Evolutionary conservation across 768 basidiomycete species (phyloP).

Genomic region (Termitomyces sp.): DNA sequence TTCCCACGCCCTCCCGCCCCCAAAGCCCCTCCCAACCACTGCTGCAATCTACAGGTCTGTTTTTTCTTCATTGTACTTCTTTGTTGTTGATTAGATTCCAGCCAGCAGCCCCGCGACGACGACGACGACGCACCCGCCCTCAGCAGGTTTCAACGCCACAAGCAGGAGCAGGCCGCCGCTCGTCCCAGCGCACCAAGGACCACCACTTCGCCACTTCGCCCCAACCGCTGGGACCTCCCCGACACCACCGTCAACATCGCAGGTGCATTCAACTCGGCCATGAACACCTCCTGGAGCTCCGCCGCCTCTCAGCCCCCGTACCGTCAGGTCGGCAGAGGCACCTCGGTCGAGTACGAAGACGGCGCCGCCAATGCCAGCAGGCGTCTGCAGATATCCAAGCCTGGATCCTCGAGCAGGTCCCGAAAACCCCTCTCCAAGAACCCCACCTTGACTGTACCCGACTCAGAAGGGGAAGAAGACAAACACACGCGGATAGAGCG

Average conservation of each 20-base stretch:
- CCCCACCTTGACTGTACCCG: constrained; percentile 51
- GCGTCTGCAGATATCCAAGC: constrained; percentile 57
- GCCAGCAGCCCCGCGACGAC: constrained; percentile 23
- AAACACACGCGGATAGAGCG: constrained; percentile 32
- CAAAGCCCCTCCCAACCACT: constrained; percentile 40
- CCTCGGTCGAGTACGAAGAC: constrained; percentile 77
- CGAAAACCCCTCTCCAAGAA: constrained; percentile 52
- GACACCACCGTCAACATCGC: constrained; percentile 88
- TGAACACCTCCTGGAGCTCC: constrained; percentile 62
- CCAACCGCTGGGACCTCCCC: constrained; percentile 68
- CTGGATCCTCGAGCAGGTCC: constrained; percentile 23
- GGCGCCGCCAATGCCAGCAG: constrained; percentile 39
- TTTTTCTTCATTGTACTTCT: constrained; percentile 16
- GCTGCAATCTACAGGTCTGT: constrained; percentile 69
- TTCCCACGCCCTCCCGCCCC: constrained; percentile 29
- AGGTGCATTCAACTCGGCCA: constrained; percentile 69
- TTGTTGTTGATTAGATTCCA: constrained; percentile 7
- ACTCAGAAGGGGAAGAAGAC: constrained; percentile 60
- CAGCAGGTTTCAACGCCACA: constrained; percentile 36
- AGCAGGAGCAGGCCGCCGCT: constrained; percentile 31
- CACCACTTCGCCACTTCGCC: constrained; percentile 46
- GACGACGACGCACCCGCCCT: constrained; percentile 39
- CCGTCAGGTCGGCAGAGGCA: constrained; percentile 50
- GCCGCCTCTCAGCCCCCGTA: constrained; percentile 42
- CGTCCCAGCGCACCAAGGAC: constrained; percentile 36